phyloP scores from a whole-genome alignment of 306 rosid genomes.

The Prinsepia uniflora region DNA sequence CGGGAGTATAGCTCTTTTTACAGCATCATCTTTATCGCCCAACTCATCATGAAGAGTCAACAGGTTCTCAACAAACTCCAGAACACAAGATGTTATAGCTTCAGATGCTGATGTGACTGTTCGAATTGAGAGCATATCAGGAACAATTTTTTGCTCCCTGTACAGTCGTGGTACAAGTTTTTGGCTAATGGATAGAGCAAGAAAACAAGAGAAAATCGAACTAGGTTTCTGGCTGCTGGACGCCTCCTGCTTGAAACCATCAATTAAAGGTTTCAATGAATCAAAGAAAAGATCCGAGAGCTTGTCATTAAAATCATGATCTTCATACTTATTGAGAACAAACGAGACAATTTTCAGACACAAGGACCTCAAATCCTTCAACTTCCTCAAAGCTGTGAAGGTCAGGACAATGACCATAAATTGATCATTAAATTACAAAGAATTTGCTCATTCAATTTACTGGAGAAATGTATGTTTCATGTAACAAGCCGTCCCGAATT shows the following conservation, averaged over 20 bases:
- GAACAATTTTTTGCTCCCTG: constrained; percentile 62
- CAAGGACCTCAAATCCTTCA: constrained; percentile 84
- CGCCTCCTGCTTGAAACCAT: constrained; percentile 72
- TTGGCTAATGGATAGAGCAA: constrained; percentile 73
- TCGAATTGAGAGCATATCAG: constrained; percentile 76
- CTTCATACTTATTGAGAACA: constrained; percentile 69
- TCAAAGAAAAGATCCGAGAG: constrained; percentile 77
- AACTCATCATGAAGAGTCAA: constrained; percentile 60
- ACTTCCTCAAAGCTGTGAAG: constrained; percentile 46
- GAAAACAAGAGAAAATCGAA: constrained; percentile 83
- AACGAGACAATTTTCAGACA: constrained; percentile 67
- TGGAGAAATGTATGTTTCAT: not conserved
- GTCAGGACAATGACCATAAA: constrained; percentile 40
- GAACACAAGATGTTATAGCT: constrained; percentile 61
- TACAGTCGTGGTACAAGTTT: constrained; percentile 54
- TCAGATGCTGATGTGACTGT: constrained; percentile 62
- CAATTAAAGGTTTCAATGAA: constrained; percentile 62
- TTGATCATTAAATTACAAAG: not conserved
- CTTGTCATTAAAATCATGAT: constrained; percentile 57
- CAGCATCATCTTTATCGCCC: constrained; percentile 45
- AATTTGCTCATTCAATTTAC: not conserved
- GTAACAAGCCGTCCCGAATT: too few relatives aligned
- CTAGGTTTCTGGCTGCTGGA: constrained; percentile 93
- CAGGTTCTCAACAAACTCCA: constrained; percentile 74
- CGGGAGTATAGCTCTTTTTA: constrained; percentile 42